Conservation (phyloP, 345 rosid genomes). For the Eutrema heterophyllum region DNA sequence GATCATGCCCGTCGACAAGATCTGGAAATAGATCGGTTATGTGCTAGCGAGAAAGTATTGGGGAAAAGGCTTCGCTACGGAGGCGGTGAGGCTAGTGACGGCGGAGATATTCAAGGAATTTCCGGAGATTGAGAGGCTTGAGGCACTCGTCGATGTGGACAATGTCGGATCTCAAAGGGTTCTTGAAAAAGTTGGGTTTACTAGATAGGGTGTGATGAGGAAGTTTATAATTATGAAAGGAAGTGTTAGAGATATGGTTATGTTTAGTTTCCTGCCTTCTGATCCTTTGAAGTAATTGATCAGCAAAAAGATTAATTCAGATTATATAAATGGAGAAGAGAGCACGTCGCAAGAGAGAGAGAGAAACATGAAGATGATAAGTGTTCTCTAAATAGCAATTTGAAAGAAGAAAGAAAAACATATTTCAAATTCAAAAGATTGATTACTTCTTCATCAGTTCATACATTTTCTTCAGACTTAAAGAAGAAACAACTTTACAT, state of each 20-base stretch:
- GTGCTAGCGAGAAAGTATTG: slow-evolving; percentile 43
- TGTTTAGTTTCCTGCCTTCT: slow-evolving; percentile 52
- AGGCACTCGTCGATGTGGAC: slow-evolving; percentile 52
- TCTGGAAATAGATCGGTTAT: slow-evolving; percentile 53
- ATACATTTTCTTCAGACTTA: neutral
- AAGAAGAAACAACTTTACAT: slow-evolving; percentile 3
- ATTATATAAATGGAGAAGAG: slow-evolving; percentile 35
- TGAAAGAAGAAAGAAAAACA: neutral
- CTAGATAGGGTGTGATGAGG: slow-evolving; percentile 57
- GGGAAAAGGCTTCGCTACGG: slow-evolving; percentile 55
- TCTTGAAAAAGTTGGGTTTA: slow-evolving; percentile 60
- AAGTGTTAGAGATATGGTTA: slow-evolving; percentile 45
- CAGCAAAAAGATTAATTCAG: neutral
- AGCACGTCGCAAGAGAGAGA: slow-evolving; percentile 28
- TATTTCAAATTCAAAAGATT: slow-evolving; percentile 7
- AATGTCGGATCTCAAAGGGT: slow-evolving; percentile 57
- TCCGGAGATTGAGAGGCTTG: slow-evolving; percentile 51
- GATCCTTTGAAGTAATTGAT: slow-evolving; percentile 31
- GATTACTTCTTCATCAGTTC: slow-evolving; percentile 1
- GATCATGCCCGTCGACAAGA: slow-evolving; percentile 41
- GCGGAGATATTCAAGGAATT: slow-evolving; percentile 37
- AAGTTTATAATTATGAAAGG: slow-evolving; percentile 42
- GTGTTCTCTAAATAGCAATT: slow-evolving; percentile 28
- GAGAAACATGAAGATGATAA: slow-evolving; percentile 27
- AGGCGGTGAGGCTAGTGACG: slow-evolving; percentile 45